A percentile compares a stretch with the other conserved stretches of the same genome.
These are phyloP conservation scores for Hirsutella minnesotensis DNA, from an alignment of 2,329 filamentous ascomycete species.

Conservation along the genomic window DNA sequence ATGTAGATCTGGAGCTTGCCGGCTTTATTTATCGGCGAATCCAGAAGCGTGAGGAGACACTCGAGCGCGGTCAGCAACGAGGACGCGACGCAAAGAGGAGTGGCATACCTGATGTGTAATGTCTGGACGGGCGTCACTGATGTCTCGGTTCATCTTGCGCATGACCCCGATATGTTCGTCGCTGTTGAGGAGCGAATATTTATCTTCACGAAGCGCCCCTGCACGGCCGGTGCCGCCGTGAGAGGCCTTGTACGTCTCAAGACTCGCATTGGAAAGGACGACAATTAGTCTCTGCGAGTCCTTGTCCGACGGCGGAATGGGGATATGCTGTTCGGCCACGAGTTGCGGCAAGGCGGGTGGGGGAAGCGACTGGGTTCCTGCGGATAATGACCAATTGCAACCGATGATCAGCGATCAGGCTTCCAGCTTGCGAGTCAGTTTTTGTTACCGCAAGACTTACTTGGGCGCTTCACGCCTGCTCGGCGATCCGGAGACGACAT, in stretches of 20 bases:
- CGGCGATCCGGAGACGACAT: slow-evolving; percentile 30
- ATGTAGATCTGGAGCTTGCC: slow-evolving; percentile 98
- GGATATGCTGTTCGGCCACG: slow-evolving; percentile 81
- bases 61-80: slow-evolving; percentile 33
- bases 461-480: slow-evolving; percentile 29
- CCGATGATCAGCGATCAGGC: background rate
- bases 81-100: background rate
- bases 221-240: slow-evolving; percentile 55
- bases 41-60: slow-evolving; percentile 93
- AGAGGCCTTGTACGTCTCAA: slow-evolving; percentile 93
- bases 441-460: slow-evolving; percentile 17
- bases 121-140: slow-evolving; percentile 92
- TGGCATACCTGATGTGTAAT: slow-evolving; percentile 84
- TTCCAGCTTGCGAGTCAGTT: background rate
- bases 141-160: slow-evolving; percentile 98
- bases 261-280: slow-evolving; percentile 89
- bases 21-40: slow-evolving; percentile 97
- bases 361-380: slow-evolving; percentile 88
- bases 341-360: slow-evolving; percentile 83
- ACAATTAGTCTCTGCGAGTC: slow-evolving; percentile 87
- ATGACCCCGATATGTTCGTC: slow-evolving; percentile 98
- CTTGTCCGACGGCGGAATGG: slow-evolving; percentile 79
- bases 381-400: background rate
- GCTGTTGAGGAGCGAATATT: slow-evolving; percentile 95
- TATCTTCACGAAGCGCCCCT: slow-evolving; percentile 68